Evolutionary conservation across 495 filamentous ascomycete genomes (phyloP), one percentile per base, ranked within the genome.

Genomic region (Penicillium silybi): DNA sequence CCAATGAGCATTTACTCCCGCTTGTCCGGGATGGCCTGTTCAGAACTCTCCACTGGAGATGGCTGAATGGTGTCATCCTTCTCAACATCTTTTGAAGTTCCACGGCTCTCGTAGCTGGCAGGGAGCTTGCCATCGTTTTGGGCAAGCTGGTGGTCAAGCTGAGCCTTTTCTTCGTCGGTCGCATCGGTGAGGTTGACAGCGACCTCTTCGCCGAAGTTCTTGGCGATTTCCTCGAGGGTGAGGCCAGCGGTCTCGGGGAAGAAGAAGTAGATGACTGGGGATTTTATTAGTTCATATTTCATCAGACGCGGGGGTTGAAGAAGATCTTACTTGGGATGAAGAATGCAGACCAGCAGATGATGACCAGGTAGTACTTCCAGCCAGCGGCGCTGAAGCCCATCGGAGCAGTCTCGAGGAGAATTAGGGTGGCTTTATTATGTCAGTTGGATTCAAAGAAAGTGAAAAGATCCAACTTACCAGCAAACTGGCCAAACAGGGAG

Each of bases 231-330:
- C 46, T 79, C 75, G 8, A 78, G 58, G 0, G 75, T 80, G 47
- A 78, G 58, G 1, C 73, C 76, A 41, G 80, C 81, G 2, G 80
- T 82, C 54, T 83, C 80, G 0, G 79, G 77, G 51, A 80, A 82
- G 59, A 80, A 75, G 52, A 78, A 76, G 54, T 77, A 79, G 47
- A 78, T 75, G 9, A 69, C 61, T 64, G 49, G 2, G 27, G 3
- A n/a, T 6, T 29, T 6, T 11, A 19, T 51, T 22, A 57, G 27
- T 48, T 23, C 25, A 23, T 20, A 9, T 5, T 42, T 16, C 7
- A 11, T 38, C 43, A 23, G 27, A 13, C 8, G 29, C 6, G 15
- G 11, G 4, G 22, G 3, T 6, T 11, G 40, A 37, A 1, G 8
- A 2, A 5, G 5, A 34, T 10, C 63, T 15, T 56, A 70, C 67